These are phyloP conservation scores for Camptophora hylomeconis DNA, from an alignment of 2,329 filamentous ascomycete genomes.

Conservation along the genomic window DNA sequence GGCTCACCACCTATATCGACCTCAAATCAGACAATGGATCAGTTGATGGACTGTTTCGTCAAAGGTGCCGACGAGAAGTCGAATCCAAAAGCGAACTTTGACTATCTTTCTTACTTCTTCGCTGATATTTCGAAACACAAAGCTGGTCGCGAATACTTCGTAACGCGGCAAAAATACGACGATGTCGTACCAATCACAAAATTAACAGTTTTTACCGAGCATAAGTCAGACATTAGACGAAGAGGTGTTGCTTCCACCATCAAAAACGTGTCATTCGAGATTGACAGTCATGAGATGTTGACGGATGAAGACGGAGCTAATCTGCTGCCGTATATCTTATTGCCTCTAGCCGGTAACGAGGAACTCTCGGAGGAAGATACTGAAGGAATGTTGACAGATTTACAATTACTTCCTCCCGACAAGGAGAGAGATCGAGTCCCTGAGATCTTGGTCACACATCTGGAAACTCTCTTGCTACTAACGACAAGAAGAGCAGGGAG, in stretches of 20 bases:
- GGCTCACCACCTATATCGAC: constrained; percentile 27
- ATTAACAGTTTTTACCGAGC: constrained; percentile 87
- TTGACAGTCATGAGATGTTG: constrained; percentile 50
- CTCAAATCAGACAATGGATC: constrained; percentile 64
- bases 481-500: constrained; percentile 66
- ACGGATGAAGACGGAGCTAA: constrained; percentile 29
- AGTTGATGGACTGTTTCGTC: constrained; percentile 91
- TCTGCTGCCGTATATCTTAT: constrained; percentile 73
- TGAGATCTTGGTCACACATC: constrained; percentile 68
- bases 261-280: constrained; percentile 83
- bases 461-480: constrained; percentile 76
- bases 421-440: constrained; percentile 71
- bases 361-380: constrained; percentile 81
- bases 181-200: constrained; percentile 79
- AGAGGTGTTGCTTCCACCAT: constrained; percentile 94
- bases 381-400: constrained; percentile 73
- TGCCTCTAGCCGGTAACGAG: constrained; percentile 78
- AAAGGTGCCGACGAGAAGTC: constrained; percentile 72
- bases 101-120: constrained; percentile 90
- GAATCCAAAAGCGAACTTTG: constrained; percentile 73
- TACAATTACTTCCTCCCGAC: constrained; percentile 79
- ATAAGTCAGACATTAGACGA: constrained; percentile 66
- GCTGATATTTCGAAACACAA: constrained; percentile 79
- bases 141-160: constrained; percentile 62
- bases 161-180: constrained; percentile 63